Base-by-base conservation (phyloP, 192 early-diverging fungal species). In the Dispira parvispora region DNA sequence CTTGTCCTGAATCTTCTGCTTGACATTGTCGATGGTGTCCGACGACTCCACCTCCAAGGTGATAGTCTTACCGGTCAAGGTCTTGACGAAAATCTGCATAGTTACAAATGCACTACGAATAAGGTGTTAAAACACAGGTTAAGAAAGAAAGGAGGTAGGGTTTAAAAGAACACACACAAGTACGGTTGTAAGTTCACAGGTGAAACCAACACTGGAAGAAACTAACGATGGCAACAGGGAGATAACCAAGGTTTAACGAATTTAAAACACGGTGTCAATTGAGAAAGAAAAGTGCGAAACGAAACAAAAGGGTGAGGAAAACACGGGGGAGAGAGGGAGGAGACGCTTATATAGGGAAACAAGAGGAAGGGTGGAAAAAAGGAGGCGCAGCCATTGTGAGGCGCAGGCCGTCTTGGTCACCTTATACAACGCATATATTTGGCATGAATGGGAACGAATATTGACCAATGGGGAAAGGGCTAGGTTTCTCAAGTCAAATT, bases 1-100 rank as follows among this genome's bases (percentile, higher is more conserved):
- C 84, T 96, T 92, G 82, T 96, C 89, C 80, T 93, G 91, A 76
- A 96, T 93, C 86, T 96, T 94, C 64, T 74, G 67, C 82, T 91
- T 92, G 81, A 93, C 89, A 68, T 88, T 88, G 65, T 90, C 86
- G 72, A 96, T 93, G 58, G 85, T 84, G 75, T 94, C 93, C 63
- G 80, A 82, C 56, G 88, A 90, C 83, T 96, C 90, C 54, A 94
- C 91, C 82, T 95, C 86, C 47, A 86, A 79, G 69, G 86, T 87
- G 76, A 88, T 87, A 63, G 85, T 85, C 82, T 88, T 89, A 65
- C 87, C 87, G 47, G 85, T 88, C 63, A 88, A 80, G 67, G 87
- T 88, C 82, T 88, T 89, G 62, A 89, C 87, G 77, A 88, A 88
- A 72, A 89, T 88, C 77, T 88, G 84, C 87, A 89, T 89, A 28